Percentiles rank a stretch among this genome's conserved stretches.
Conservation (phyloP, 2,329 filamentous ascomycete genomes). For the Mycosphaerella arachidis region DNA sequence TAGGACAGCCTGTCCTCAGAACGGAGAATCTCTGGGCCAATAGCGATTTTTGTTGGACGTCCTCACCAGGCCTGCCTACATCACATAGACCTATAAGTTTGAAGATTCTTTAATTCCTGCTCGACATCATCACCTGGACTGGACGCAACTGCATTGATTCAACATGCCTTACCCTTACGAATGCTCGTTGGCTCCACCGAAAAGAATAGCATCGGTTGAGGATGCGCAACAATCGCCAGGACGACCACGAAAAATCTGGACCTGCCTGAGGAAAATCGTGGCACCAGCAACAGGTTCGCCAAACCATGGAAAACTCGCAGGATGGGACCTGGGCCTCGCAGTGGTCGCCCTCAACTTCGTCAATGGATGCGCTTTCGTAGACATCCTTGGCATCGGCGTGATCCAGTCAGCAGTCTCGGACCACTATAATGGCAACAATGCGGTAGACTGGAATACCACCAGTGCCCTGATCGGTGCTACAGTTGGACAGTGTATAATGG, state of each 20-base stretch:
- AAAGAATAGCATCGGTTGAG: neutral
- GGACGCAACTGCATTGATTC: too few species aligned
- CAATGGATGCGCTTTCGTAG: slow-evolving; percentile 11
- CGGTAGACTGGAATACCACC: slow-evolving; percentile 19
- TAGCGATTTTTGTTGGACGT: too few species aligned
- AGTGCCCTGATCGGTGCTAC: slow-evolving; percentile 15
- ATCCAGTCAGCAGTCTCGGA: slow-evolving; percentile 12
- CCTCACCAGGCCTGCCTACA: too few species aligned
- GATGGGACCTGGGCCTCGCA: neutral
- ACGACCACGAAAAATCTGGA: neutral
- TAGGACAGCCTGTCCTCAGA: too few species aligned
- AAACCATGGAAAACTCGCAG: neutral
- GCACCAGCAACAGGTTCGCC: neutral
- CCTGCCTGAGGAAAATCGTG: neutral
- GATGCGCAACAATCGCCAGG: neutral
- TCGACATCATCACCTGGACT: too few species aligned
- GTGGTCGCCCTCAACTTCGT: slow-evolving; percentile 12
- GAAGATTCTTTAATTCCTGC: too few species aligned
- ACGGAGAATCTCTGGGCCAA: too few species aligned
- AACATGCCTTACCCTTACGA: too few species aligned
- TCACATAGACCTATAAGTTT: too few species aligned
- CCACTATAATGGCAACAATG: slow-evolving; percentile 13
- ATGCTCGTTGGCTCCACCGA: neutral
- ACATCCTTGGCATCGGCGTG: slow-evolving; percentile 15
- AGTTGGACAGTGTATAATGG: slow-evolving; percentile 20